Conservation (phyloP, 2,329 filamentous ascomycete species). For the Aspergillus phoenicis region DNA sequence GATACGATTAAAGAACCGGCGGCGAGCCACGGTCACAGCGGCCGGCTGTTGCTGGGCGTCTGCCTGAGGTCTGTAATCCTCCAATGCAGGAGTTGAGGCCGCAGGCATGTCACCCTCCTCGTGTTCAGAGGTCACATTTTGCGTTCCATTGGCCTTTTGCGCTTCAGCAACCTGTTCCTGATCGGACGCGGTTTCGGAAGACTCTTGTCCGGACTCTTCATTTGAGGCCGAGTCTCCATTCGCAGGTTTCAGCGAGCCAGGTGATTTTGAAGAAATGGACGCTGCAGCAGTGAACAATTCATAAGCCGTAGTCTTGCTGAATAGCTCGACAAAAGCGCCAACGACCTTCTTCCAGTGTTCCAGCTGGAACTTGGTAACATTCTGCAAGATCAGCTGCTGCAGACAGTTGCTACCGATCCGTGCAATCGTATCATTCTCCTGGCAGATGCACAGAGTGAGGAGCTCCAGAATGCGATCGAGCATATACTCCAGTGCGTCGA, state of each 20-base stretch:
- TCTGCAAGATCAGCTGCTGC: constrained; percentile 94
- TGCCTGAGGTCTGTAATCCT: constrained; percentile 82
- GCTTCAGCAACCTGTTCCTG: constrained; percentile 28
- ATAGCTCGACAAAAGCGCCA: constrained; percentile 91
- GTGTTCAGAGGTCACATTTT: constrained; percentile 34
- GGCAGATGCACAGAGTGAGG: constrained; percentile 92
- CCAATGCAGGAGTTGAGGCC: constrained; percentile 57
- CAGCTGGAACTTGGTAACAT: constrained; percentile 85
- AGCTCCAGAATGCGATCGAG: constrained; percentile 95
- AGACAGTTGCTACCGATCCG: constrained; percentile 97
- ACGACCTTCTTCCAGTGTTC: constrained; percentile 95
- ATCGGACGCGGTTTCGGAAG: constrained; percentile 23
- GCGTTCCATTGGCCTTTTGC: constrained; percentile 33
- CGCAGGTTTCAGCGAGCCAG: constrained; percentile 29
- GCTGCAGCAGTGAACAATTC: constrained; percentile 88
- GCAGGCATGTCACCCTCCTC: constrained; percentile 38
- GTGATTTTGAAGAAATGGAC: constrained; percentile 43
- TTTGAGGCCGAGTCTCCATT: constrained; percentile 33
- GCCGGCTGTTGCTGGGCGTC: constrained; percentile 83
- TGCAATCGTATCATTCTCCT: constrained; percentile 98
- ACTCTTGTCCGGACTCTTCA: constrained; percentile 30
- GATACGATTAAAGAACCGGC: constrained; percentile 98
- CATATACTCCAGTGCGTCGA: constrained; percentile 95
- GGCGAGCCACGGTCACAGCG: constrained; percentile 86
- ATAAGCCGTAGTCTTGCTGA: constrained; percentile 90